Conservation (phyloP, 257 asterid species). For the Jacaranda mimosifolia region DNA sequence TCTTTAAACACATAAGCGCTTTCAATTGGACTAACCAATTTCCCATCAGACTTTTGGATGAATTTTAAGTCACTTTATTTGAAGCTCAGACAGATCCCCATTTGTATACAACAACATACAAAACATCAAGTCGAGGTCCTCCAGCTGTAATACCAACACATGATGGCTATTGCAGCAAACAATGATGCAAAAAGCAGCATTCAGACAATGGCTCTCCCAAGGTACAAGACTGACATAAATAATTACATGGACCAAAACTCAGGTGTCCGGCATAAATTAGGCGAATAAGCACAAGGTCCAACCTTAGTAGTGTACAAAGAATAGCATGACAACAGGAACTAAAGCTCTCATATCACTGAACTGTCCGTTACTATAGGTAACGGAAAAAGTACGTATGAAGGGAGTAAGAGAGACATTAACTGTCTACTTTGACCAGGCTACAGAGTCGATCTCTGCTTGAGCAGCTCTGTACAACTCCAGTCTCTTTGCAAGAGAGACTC, state of each 20-base stretch:
- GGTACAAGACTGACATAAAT: background rate
- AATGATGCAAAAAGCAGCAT: background rate
- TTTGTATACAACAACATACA: background rate
- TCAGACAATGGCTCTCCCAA: background rate
- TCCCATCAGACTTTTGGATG: too few relatives aligned
- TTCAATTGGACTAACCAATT: too few relatives aligned
- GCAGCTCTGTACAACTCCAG: constrained; percentile 94
- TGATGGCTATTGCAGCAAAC: background rate
- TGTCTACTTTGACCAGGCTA: constrained; percentile 90
- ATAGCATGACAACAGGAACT: constrained; percentile 37
- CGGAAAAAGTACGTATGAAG: background rate
- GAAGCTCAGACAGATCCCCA: background rate
- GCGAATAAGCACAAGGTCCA: constrained; percentile 26
- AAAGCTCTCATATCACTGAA: constrained; percentile 21
- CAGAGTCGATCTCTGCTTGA: constrained; percentile 92
- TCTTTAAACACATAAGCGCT: too few relatives aligned
- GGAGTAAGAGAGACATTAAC: constrained; percentile 10
- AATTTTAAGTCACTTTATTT: background rate
- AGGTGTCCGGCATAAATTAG: background rate
- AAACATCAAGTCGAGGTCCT: background rate
- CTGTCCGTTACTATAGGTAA: constrained; percentile 21
- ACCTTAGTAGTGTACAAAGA: constrained; percentile 30
- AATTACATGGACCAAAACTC: constrained; percentile 22
- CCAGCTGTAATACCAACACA: background rate
- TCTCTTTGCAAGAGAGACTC: constrained; percentile 82